phyloP scores from a whole-genome alignment of 768 basidiomycete species.

The Macrolepiota albuminosa region DNA sequence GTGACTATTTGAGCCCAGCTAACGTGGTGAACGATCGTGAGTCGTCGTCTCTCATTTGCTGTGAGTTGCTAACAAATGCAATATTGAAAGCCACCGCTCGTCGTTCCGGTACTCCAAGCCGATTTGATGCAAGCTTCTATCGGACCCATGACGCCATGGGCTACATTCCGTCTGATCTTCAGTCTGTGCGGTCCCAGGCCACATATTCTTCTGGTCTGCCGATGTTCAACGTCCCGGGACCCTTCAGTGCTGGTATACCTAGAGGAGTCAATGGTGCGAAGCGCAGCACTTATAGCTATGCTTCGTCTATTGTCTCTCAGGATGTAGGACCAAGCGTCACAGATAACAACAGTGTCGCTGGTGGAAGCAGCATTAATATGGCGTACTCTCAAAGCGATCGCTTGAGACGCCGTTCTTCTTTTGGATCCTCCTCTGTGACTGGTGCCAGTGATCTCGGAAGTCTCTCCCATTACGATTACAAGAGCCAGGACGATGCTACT shows the following conservation, averaged over 20 bases:
- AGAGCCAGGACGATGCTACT: slow-evolving; percentile 80
- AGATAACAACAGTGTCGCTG: slow-evolving; percentile 60
- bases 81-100: slow-evolving; percentile 37
- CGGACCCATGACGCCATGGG: slow-evolving; percentile 90
- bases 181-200: slow-evolving; percentile 94
- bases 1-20: slow-evolving; percentile 55
- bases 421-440: slow-evolving; percentile 61
- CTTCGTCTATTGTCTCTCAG: slow-evolving; percentile 91
- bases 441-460: slow-evolving; percentile 78
- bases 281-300: slow-evolving; percentile 77
- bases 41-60: slow-evolving; percentile 18
- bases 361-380: slow-evolving; percentile 53
- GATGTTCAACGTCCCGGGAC: slow-evolving; percentile 68
- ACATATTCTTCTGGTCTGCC: slow-evolving; percentile 92
- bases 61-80: slow-evolving; percentile 5
- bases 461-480: slow-evolving; percentile 75
- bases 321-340: slow-evolving; percentile 68
- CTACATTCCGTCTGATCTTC: slow-evolving; percentile 93
- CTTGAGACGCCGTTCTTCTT: slow-evolving; percentile 70
- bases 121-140: slow-evolving; percentile 95
- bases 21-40: slow-evolving; percentile 46
- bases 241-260: slow-evolving; percentile 64
- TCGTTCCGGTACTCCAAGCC: slow-evolving; percentile 86
- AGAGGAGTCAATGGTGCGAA: slow-evolving; percentile 59
- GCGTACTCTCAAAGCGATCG: slow-evolving; percentile 92